Percentiles rank a stretch among this genome's conserved stretches.
These are phyloP conservation scores for Russula lepida DNA, from an alignment of 768 basidiomycete genomes.

Conservation along the genomic window DNA sequence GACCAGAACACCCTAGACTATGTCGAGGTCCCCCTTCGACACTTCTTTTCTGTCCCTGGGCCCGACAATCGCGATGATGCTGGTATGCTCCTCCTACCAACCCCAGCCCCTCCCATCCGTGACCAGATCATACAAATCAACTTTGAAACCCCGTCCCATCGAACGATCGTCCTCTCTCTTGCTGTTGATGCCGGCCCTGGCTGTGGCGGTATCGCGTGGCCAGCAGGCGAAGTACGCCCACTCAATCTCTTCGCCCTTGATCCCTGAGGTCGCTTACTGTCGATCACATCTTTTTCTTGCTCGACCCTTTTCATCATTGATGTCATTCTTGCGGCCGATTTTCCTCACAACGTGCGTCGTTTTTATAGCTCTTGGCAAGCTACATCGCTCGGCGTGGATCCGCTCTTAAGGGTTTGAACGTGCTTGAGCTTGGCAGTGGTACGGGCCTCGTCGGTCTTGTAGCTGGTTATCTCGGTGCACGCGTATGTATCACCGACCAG, in stretches of 20 bases:
- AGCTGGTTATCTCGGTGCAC: slow-evolving; percentile 56
- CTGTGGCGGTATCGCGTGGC: slow-evolving; percentile 91
- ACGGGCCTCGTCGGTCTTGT: slow-evolving; percentile 91
- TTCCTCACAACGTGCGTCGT: not conserved
- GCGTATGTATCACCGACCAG: slow-evolving; percentile 84
- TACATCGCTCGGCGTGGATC: slow-evolving; percentile 57
- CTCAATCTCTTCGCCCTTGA: not conserved
- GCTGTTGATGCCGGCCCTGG: slow-evolving; percentile 75
- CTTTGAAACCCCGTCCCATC: slow-evolving; percentile 22
- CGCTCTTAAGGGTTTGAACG: slow-evolving; percentile 44
- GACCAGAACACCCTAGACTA: slow-evolving; percentile 48
- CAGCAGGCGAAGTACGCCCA: slow-evolving; percentile 69
- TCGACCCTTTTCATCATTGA: not conserved
- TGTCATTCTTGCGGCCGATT: not conserved
- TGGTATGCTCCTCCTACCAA: slow-evolving; percentile 38
- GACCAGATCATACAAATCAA: slow-evolving; percentile 42
- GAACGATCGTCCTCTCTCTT: slow-evolving; percentile 39
- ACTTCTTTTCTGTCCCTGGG: slow-evolving; percentile 36
- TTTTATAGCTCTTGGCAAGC: slow-evolving; percentile 58
- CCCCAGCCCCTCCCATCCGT: slow-evolving; percentile 43
- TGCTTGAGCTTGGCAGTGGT: slow-evolving; percentile 84
- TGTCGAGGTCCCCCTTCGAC: slow-evolving; percentile 48
- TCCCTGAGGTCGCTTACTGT: not conserved
- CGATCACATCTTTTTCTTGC: not conserved
- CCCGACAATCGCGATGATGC: slow-evolving; percentile 3